phyloP scores from a whole-genome alignment of 2,329 filamentous ascomycete genomes.

The Cytospora schulzeri region DNA sequence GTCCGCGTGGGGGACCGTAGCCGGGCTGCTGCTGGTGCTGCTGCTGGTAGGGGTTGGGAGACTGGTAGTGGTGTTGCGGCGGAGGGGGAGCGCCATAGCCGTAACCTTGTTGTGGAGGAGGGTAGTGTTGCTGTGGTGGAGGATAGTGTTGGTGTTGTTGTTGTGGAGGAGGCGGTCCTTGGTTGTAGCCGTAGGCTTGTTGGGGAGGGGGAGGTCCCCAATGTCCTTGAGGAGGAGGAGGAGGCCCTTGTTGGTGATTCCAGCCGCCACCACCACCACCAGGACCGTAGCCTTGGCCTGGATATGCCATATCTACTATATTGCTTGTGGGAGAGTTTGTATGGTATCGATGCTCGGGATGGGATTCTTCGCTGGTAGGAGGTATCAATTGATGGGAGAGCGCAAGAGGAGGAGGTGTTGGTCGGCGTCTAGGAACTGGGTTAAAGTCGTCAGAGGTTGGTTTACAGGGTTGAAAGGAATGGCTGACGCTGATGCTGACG shows the following conservation, averaged over 20 bases:
- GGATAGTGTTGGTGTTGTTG: conserved; percentile 15
- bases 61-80: conserved; percentile 38
- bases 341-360: background rate
- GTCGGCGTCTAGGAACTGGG: background rate
- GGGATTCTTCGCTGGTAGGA: background rate
- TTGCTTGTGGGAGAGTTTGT: background rate
- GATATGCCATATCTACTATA: conserved; percentile 27
- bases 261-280: conserved; percentile 25
- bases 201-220: conserved; percentile 16
- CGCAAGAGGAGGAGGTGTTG: background rate
- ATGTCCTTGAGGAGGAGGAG: conserved; percentile 26
- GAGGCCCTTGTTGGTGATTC: conserved; percentile 27
- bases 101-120: conserved; percentile 21
- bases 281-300: conserved; percentile 34
- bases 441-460: background rate
- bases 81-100: conserved; percentile 32
- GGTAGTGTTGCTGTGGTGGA: conserved; percentile 12
- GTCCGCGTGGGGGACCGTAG: conserved; percentile 45
- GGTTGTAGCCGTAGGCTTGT: conserved; percentile 3
- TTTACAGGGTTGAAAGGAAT: background rate
- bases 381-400: background rate
- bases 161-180: conserved; percentile 17
- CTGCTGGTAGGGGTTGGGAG: conserved; percentile 39
- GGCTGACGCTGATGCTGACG: background rate
- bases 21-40: too few species aligned